These are phyloP conservation scores for Triglochin maritima DNA, from an alignment of 106 monocot species.

Conservation along the genomic window DNA sequence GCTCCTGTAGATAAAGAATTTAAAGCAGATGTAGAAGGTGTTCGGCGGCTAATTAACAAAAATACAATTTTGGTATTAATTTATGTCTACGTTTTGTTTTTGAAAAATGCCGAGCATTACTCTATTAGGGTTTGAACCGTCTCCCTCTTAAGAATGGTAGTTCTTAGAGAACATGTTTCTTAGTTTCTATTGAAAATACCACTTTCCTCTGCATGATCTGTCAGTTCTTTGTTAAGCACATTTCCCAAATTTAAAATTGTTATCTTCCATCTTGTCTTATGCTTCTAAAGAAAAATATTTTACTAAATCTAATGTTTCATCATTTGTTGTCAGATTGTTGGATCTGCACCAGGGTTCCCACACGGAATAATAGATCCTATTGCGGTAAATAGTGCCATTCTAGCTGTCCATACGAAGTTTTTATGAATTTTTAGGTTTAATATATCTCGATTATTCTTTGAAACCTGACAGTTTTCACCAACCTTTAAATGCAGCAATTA, in stretches of 20 bases:
- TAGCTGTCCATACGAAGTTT: not conserved
- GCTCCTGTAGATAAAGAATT: slow-evolving; percentile 81
- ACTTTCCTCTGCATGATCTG: too few species aligned
- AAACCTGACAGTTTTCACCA: not conserved
- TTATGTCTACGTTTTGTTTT: not conserved
- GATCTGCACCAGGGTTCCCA: slow-evolving; percentile 90
- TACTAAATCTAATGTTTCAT: not conserved
- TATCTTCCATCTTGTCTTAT: not conserved
- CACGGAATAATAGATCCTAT: slow-evolving; percentile 92
- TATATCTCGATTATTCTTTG: not conserved
- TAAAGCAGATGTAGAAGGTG: slow-evolving; percentile 73
- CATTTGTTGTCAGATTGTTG: slow-evolving; percentile 52
- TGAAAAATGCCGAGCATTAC: not conserved
- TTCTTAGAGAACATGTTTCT: too few species aligned
- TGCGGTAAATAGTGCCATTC: slow-evolving; percentile 43
- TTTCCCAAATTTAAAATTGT: too few species aligned
- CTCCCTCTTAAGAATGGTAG: too few species aligned
- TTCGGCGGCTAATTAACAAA: slow-evolving; percentile 56
- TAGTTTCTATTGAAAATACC: too few species aligned
- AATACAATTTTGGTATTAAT: slow-evolving; percentile 83
- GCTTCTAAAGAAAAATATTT: not conserved
- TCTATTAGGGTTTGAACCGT: too few species aligned
- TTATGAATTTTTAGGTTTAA: not conserved
- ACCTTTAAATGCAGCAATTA: slow-evolving; percentile 42
- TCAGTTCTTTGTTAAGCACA: too few species aligned